Percentiles rank a stretch among this genome's conserved stretches.
phyloP scores from a whole-genome alignment of 2,329 filamentous ascomycete species.

The Aspergillus sp. region DNA sequence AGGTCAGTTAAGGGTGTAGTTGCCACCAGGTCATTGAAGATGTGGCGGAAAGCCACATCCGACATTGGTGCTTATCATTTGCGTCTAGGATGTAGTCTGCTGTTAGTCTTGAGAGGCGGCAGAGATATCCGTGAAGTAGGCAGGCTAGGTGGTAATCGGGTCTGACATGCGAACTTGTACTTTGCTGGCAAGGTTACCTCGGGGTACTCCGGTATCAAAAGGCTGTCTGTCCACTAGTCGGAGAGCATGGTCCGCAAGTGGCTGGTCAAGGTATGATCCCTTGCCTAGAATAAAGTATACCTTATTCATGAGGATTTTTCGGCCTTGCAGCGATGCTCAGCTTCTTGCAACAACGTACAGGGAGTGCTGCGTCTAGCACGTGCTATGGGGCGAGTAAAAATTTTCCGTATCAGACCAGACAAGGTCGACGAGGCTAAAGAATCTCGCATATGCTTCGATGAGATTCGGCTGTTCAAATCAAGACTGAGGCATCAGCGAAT shows the following conservation, averaged over 20 bases:
- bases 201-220: no score
- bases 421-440: background rate
- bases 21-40: background rate
- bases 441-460: slow-evolving; percentile 1
- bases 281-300: no score
- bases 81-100: background rate
- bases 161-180: no score
- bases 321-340: background rate
- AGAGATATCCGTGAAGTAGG: no score
- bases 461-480: slow-evolving; percentile 2
- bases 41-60: background rate
- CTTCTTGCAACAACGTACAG: background rate
- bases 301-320: no score
- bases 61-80: background rate
- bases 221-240: no score
- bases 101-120: no score
- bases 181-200: no score
- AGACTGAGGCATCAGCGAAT: background rate
- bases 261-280: no score
- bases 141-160: no score
- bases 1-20: background rate
- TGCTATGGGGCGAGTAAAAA: background rate
- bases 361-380: background rate
- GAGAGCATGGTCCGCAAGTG: no score
- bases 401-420: background rate